Evolutionary conservation across 495 filamentous ascomycete genomes (phyloP), one percentile per base, ranked within the genome.

Genomic region (Lophiostoma macrostomum): DNA sequence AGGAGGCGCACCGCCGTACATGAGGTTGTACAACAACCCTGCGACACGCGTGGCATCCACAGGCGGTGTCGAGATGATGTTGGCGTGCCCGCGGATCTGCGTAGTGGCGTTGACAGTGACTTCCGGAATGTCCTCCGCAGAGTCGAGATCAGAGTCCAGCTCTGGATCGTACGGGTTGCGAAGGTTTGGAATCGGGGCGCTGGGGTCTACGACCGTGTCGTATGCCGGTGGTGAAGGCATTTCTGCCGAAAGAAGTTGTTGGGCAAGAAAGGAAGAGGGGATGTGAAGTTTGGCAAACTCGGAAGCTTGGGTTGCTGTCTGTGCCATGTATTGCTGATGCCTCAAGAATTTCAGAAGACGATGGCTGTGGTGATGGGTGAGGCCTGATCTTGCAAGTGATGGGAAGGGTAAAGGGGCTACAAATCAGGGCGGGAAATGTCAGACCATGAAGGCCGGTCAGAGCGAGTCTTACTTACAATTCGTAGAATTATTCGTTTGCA

Each of bases 31-130:
- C 16, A 53, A n/a, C 38, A 57, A 12, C 3, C 23, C 27, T 24
- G 37, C 37, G 14, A 57, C 40, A n/a, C 19, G 20, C 37, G 5
- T 16, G 5, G 14, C 16, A 19, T 57, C 39, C 36, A 57, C 28
- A 10, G 18, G 45, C 11, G 22, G 13, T 5, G 42, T 20, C 8
- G 19, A 20, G 36, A 60, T 35, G 12, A 54, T 50, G 37, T 60
- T 60, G 4, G 27, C 56, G 24, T 54, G 43, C 3, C 50, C 50
- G 18, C 41, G 41, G 22, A 60, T 47, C 18, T 60, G 42, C 8
- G 43, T 53, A 29, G 12, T 20, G 14, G 43, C 43, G 23, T 60
- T 53, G 24, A 60, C 28, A 7, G 38, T 60, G 14, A 58, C 22
- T 25, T 46, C 48, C 8, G 40, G 32, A 3, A 19, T 20, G 1